Base-by-base conservation (phyloP, 2,329 filamentous ascomycete species). In the Aspergillus sp. region DNA sequence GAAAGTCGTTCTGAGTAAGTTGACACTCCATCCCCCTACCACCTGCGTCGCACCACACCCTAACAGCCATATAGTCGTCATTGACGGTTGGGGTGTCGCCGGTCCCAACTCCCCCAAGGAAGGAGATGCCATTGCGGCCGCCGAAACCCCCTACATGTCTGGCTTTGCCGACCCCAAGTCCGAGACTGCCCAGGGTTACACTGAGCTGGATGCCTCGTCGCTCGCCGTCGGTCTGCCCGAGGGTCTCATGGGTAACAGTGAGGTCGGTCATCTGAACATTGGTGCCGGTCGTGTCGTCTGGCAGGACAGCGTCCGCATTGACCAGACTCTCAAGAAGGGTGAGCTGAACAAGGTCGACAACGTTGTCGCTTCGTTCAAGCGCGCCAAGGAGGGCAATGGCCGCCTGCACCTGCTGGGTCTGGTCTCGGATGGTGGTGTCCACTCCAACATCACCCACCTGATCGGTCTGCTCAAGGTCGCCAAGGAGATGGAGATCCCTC, bases 191-290 rank as follows among this genome's bases (percentile, higher is more conserved):
- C 86, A 93, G 66, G 92, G 92, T 56, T 99, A 87, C 78, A 90
- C 89, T 59, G 86, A 95, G 77, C 87, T 99, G 57, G 94, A 99
- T 65, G 94, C 94, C 53, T 97, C 94, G 2, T 97, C 94, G 41
- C 83, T 96, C 55, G 94, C 94, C 43, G 94, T 99, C 60, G 94
- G 94, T 61, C 84, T 99, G 49, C 94, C 94, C 17, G 92, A 99
- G 72, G 94, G 94, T 54, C 81, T 99, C 61, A 99, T 99, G 94
- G 94, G 94, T 61, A 99, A 99, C 81, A 95, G 90, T 64, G 94
- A 99, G 76, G 94, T 99, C 73, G 94, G 94, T 57, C 94, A 99
- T 76, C 77, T 99, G 79, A 99, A 99, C 82, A 97, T 99, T 72
- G 94, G 94, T 66, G 94, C 94, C 54, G 94, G 94, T 53, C 84